Conservation (phyloP, 345 rosid species). For the Erysimum cheiranthoides region DNA sequence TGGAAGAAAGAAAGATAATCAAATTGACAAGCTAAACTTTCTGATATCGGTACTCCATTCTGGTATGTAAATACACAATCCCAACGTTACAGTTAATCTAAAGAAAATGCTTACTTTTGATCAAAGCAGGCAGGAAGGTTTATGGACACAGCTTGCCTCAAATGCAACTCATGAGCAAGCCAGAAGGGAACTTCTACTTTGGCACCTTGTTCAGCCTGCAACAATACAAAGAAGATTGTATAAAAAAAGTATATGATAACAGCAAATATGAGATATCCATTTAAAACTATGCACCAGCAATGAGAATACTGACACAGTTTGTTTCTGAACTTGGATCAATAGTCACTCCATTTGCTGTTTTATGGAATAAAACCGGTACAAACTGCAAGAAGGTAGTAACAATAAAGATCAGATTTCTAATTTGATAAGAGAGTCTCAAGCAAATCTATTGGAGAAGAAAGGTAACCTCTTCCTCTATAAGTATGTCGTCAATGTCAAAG, state of each 20-base stretch:
- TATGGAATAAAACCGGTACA: slow-evolving; percentile 46
- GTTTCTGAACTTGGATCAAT: slow-evolving; percentile 79
- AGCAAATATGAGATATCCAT: not conserved
- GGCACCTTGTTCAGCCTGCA: slow-evolving; percentile 78
- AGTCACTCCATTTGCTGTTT: slow-evolving; percentile 66
- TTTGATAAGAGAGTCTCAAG: not conserved
- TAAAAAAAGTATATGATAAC: not conserved
- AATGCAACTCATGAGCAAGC: slow-evolving; percentile 77
- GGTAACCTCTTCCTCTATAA: slow-evolving; percentile 75
- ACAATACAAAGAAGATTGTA: not conserved
- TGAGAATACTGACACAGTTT: slow-evolving; percentile 56
- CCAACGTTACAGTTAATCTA: not conserved
- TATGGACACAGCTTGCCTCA: slow-evolving; percentile 70
- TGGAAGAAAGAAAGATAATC: not conserved
- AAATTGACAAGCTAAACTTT: not conserved
- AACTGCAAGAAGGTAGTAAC: slow-evolving; percentile 47
- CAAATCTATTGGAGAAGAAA: not conserved
- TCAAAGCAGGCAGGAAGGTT: slow-evolving; percentile 76
- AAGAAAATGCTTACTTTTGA: slow-evolving; percentile 57
- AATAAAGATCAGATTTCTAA: not conserved
- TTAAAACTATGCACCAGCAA: not conserved
- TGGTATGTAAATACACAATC: not conserved
- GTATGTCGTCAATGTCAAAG: slow-evolving; percentile 75
- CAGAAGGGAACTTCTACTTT: slow-evolving; percentile 73
- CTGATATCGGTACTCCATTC: not conserved